Evolutionary conservation across 2,329 filamentous ascomycete species (phyloP).

Genomic region (Teratosphaeria epicoccoides): DNA sequence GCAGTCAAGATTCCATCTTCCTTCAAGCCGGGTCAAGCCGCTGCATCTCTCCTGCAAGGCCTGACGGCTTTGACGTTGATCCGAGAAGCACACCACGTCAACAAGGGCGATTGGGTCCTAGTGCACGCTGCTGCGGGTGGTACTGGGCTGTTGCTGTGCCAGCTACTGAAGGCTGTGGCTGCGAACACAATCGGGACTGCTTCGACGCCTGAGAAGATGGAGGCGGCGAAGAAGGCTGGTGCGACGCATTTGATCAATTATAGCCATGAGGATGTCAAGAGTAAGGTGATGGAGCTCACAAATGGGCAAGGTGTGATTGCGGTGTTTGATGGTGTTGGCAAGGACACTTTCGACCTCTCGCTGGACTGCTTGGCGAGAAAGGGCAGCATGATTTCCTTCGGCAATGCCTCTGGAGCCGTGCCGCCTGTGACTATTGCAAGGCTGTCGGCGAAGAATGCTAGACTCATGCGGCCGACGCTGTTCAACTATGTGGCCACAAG

Average conservation of each 20-base stretch:
- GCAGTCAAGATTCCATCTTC: conserved; percentile 54
- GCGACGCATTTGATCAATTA: conserved; percentile 66
- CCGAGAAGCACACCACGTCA: conserved; percentile 59
- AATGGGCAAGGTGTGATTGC: conserved; percentile 61
- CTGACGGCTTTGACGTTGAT: conserved; percentile 73
- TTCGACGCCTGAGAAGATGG: conserved; percentile 60
- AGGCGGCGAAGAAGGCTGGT: conserved; percentile 57
- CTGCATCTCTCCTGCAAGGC: conserved; percentile 66
- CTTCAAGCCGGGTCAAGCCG: conserved; percentile 51
- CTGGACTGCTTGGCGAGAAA: conserved; percentile 65
- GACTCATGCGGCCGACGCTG: conserved; percentile 63
- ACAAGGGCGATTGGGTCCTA: conserved; percentile 69
- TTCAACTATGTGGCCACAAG: conserved; percentile 59
- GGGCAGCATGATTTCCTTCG: conserved; percentile 67
- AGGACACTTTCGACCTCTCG: conserved; percentile 70
- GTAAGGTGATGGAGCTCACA: conserved; percentile 57
- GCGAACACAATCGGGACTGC: conserved; percentile 73
- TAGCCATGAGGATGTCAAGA: conserved; percentile 45
- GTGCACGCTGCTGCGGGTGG: conserved; percentile 81
- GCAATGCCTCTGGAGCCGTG: conserved; percentile 70
- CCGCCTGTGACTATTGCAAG: conserved; percentile 54
- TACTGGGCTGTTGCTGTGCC: conserved; percentile 63
- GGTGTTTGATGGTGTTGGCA: conserved; percentile 79
- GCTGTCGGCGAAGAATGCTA: conserved; percentile 64
- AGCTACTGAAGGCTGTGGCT: conserved; percentile 61